Percentiles rank a stretch among this genome's conserved stretches.
Evolutionary conservation across 768 basidiomycete species (phyloP).

Genomic region (Leccinum aurantiacum): DNA sequence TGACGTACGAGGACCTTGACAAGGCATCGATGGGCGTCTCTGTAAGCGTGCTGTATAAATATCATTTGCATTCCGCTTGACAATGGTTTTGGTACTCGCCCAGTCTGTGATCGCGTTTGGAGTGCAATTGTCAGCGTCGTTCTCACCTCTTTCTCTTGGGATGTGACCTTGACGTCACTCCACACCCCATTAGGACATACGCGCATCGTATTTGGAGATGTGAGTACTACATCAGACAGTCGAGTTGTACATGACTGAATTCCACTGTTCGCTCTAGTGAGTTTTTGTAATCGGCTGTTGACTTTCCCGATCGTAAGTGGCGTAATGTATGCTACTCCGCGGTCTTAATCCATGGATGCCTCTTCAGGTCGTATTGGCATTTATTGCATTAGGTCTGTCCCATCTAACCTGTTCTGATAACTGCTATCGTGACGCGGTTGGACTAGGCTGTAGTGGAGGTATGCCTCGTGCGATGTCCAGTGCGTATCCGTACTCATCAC

Average conservation of each 20-base stretch:
- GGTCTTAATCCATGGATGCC: not conserved
- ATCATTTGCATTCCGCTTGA: not conserved
- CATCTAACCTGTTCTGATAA: not conserved
- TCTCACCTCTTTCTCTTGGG: not conserved
- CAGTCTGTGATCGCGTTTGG: constrained; percentile 37
- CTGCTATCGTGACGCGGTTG: not conserved
- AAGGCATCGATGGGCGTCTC: constrained; percentile 39
- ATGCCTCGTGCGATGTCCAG: constrained; percentile 4
- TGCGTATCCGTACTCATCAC: constrained; percentile 2
- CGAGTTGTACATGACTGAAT: not conserved
- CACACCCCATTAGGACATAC: constrained; percentile 29
- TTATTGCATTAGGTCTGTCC: constrained; percentile 29
- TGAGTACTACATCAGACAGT: constrained; percentile 16
- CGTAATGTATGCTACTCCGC: not conserved
- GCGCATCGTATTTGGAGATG: constrained; percentile 40
- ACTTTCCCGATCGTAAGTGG: constrained; percentile 34
- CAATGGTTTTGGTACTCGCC: not conserved
- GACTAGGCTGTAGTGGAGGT: constrained; percentile 32
- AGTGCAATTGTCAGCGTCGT: constrained; percentile 33
- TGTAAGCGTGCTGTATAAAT: constrained; percentile 12
- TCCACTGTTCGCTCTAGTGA: constrained; percentile 24
- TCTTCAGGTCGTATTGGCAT: constrained; percentile 27
- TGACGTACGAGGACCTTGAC: not conserved
- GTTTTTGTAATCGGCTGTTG: constrained; percentile 30
- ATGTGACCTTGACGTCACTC: constrained; percentile 6